Percentiles rank a stretch among this genome's conserved stretches.
phyloP scores from a whole-genome alignment of 148 eudicot species.

The Rhododendron henanense region DNA sequence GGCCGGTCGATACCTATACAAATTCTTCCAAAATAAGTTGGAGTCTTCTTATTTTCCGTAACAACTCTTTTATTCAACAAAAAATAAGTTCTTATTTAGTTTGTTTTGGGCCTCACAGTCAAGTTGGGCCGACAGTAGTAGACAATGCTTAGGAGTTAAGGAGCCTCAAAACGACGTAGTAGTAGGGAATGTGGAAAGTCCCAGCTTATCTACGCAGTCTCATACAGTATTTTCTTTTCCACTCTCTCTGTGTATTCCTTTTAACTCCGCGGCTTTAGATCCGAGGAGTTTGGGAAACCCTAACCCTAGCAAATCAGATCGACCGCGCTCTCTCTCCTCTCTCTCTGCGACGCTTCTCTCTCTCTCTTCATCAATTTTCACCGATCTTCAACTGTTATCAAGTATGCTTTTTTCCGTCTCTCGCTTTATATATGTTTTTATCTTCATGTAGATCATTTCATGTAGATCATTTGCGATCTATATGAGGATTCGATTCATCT shows the following conservation, averaged over 20 bases:
- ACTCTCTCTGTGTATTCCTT: neutral
- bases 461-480: neutral
- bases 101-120: neutral
- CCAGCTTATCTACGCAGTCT: neutral
- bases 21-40: too few relatives aligned
- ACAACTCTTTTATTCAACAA: too few relatives aligned
- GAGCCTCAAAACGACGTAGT: too few relatives aligned
- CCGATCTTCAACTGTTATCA: neutral
- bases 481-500: neutral
- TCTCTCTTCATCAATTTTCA: neutral
- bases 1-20: too few relatives aligned
- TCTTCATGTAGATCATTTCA: neutral
- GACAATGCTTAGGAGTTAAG: too few relatives aligned
- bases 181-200: too few relatives aligned
- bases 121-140: neutral
- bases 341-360: neutral
- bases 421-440: neutral
- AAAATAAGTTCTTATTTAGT: neutral
- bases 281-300: constrained; percentile 31
- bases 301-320: neutral
- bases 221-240: neutral
- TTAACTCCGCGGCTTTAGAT: constrained; percentile 21
- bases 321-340: neutral
- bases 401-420: neutral
- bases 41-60: too few relatives aligned